Base-by-base conservation (phyloP, 331 rosid species). In the Quercus tomentella region DNA sequence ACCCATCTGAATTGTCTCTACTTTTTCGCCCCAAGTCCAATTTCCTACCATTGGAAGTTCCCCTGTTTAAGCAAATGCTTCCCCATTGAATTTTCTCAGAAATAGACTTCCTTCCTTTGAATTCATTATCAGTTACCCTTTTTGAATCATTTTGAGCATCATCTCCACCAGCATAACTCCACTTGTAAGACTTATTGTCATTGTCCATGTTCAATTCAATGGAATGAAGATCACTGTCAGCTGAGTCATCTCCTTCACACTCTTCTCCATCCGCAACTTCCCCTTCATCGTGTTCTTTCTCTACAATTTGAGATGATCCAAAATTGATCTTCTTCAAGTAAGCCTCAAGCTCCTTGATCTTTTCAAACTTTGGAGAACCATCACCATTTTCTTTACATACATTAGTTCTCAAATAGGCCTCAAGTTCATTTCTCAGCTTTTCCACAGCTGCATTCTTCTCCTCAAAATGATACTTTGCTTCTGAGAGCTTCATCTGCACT, bases 401-500 rank as follows among this genome's bases (percentile, higher is more conserved):
- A 77, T 85, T 89, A 23, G 91, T 85, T 61, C 84, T 82, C 82
- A 92, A 73, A 72, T 76, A 91, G 56, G 79, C 75, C 85, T 91
- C 97, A 4, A 95, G 88, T 79, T 95, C 92, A 51, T 73, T 88
- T 63, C 83, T 92, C 18, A 92, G 87, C 77, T 87, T 83, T 26
- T 95, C 97, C 0, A 95, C 87, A 4, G 86, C 89, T 33, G 91
- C 97, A 79, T 92, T 95, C 81, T 95, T 90, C 89, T 92, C 99
- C 87, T 95, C 99, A 33, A 90, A 95, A 30, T 95, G 92, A 79
- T 87, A 89, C 68, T 89, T 95, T 0, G 97, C 99, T 71, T 95
- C 99, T 0, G 94, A 90, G 21, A 95, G 93, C 90, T 95, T 95
- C 99, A 95, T 92, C 72, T 95, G 99, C 49, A 95, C 97, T 87